Evolutionary conservation across 805 yeast species (phyloP).

Genomic region (Suhomyces xylopsoci): DNA sequence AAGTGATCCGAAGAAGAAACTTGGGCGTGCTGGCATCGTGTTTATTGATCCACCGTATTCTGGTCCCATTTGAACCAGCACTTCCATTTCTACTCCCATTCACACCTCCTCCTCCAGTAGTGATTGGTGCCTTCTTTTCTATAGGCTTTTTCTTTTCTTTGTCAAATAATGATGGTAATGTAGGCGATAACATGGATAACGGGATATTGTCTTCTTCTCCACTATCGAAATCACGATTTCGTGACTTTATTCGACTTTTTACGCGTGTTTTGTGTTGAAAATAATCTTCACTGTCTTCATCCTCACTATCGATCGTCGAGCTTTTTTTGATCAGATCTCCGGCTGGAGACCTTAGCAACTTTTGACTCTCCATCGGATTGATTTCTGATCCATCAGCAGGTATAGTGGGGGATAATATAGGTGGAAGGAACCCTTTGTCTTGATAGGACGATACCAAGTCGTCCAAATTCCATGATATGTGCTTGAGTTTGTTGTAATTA

Average conservation of each 20-base stretch:
- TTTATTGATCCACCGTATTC: conserved; percentile 27
- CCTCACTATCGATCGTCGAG: not conserved
- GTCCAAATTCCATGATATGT: conserved; percentile 35
- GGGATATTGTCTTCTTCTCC: conserved; percentile 27
- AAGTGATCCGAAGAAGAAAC: conserved; percentile 24
- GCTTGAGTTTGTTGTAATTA: conserved; percentile 1
- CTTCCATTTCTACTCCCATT: not conserved
- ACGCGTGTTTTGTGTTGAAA: not conserved
- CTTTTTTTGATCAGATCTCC: not conserved
- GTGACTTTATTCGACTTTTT: not conserved
- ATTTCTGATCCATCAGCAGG: conserved; percentile 16
- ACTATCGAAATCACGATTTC: not conserved
- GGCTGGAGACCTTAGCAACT: not conserved
- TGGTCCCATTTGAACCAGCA: not conserved
- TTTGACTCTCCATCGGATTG: not conserved
- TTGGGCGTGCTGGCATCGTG: conserved; percentile 22
- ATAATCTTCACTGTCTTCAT: not conserved
- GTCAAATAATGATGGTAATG: conserved; percentile 28
- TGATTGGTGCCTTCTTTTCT: not conserved
- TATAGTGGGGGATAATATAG: conserved; percentile 38
- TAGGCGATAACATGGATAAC: conserved; percentile 31
- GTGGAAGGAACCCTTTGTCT: conserved; percentile 33
- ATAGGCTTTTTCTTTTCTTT: not conserved
- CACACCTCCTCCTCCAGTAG: not conserved
- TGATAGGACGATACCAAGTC: conserved; percentile 35